phyloP scores from a whole-genome alignment of 768 basidiomycete genomes.

The Lactarius evosmus region DNA sequence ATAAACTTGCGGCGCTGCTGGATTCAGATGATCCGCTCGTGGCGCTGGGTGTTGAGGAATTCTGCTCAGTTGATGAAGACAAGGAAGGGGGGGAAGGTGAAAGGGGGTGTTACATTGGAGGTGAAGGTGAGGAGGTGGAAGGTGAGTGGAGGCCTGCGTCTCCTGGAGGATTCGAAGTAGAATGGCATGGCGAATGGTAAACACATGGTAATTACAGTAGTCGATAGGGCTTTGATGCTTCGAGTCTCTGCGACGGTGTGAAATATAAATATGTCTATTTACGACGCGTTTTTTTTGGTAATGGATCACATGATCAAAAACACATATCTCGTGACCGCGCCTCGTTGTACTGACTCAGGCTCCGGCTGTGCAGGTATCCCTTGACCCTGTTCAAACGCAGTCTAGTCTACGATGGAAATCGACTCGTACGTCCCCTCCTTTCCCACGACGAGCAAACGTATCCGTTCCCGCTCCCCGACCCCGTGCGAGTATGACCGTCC shows the following conservation, averaged over 20 bases:
- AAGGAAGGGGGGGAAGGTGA: background rate
- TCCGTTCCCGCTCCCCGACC: slow-evolving; percentile 35
- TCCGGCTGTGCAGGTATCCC: background rate
- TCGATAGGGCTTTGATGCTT: no score
- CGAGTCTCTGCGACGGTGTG: no score
- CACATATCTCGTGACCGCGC: background rate
- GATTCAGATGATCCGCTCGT: slow-evolving; percentile 19
- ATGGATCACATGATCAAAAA: background rate
- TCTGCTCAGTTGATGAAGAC: background rate
- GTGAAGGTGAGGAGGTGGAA: slow-evolving; percentile 2
- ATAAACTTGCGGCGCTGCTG: slow-evolving; percentile 53
- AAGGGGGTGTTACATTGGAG: background rate
- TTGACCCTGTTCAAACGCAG: background rate
- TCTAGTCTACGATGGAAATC: slow-evolving; percentile 48
- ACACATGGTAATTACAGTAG: background rate
- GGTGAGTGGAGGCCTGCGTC: slow-evolving; percentile 1
- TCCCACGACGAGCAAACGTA: slow-evolving; percentile 31
- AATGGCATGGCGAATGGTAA: background rate
- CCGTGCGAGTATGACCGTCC: slow-evolving; percentile 48
- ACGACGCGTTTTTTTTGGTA: no score
- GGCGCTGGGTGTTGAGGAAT: slow-evolving; percentile 5
- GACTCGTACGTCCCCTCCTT: slow-evolving; percentile 51
- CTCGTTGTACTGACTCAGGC: background rate
- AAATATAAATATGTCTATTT: no score
- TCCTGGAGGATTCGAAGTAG: background rate